phyloP scores from a whole-genome alignment of 2,329 filamentous ascomycete species.

The Knoxdaviesia capensis region DNA sequence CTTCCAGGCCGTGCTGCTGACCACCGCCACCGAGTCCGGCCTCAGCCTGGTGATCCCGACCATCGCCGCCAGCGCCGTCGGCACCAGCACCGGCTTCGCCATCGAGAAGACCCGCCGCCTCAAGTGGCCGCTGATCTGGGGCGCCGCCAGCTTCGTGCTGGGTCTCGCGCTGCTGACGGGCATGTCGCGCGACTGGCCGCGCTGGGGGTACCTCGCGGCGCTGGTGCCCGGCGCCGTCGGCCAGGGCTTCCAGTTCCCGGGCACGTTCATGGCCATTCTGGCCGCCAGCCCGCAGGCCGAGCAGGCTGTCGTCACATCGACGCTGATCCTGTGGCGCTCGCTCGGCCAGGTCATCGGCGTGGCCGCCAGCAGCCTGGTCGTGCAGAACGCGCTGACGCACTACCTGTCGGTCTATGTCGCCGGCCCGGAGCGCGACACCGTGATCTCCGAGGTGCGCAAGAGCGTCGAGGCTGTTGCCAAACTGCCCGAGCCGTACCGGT shows the following conservation, averaged over 20 bases:
- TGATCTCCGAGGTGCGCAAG: constrained; percentile 29
- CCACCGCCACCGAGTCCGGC: constrained; percentile 50
- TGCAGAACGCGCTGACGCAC: constrained; percentile 48
- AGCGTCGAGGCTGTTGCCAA: constrained; percentile 32
- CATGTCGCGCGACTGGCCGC: constrained; percentile 29
- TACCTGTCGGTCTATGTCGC: constrained; percentile 39
- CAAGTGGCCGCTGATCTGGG: constrained; percentile 36
- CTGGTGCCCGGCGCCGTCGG: constrained; percentile 36
- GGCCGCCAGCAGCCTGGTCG: constrained; percentile 46
- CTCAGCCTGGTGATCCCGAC: constrained; percentile 48
- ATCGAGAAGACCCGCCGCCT: constrained; percentile 38
- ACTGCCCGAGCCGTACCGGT: constrained; percentile 22
- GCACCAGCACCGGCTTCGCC: constrained; percentile 38
- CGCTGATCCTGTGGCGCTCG: constrained; percentile 50
- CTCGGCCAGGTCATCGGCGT: constrained; percentile 58
- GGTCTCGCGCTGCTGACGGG: constrained; percentile 28
- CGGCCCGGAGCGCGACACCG: constrained; percentile 32
- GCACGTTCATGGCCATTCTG: constrained; percentile 42
- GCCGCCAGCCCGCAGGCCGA: constrained; percentile 36
- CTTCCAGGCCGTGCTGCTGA: constrained; percentile 56
- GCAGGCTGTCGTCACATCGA: constrained; percentile 50
- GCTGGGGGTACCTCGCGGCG: constrained; percentile 31
- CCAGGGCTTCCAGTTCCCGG: constrained; percentile 44
- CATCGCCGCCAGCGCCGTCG: constrained; percentile 30
- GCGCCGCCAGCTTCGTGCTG: constrained; percentile 23